These are phyloP conservation scores for Luzula sylvatica DNA, from an alignment of 176 grass and related monocot genomes.

Conservation along the genomic window DNA sequence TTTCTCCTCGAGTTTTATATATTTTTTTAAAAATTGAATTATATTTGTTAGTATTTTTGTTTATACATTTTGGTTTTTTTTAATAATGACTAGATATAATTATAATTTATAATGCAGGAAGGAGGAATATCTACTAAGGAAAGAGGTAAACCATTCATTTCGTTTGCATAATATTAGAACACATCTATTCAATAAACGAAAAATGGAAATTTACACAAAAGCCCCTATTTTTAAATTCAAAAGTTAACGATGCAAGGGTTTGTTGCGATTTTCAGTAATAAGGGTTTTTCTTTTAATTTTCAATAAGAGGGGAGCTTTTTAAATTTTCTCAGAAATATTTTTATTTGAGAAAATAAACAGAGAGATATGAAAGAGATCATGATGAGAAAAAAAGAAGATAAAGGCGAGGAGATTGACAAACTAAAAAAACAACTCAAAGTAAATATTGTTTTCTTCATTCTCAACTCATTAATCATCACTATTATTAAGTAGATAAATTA, in stretches of 20 bases:
- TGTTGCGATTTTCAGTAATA: too few species aligned
- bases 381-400: conserved; percentile 49
- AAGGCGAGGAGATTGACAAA: conserved; percentile 52
- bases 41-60: neutral
- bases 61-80: too few species aligned
- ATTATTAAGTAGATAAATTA: conserved; percentile 9
- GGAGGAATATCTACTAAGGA: conserved; percentile 75
- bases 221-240: too few species aligned
- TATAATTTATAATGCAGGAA: conserved; percentile 62
- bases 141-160: conserved; percentile 48
- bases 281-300: too few species aligned
- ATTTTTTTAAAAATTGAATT: conserved; percentile 6
- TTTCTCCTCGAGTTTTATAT: neutral
- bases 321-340: neutral
- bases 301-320: too few species aligned
- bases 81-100: conserved; percentile 5
- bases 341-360: conserved; percentile 35
- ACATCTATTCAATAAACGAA: too few species aligned
- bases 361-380: conserved; percentile 77
- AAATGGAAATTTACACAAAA: too few species aligned
- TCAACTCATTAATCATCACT: neutral
- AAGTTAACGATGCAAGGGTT: too few species aligned
- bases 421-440: conserved; percentile 75
- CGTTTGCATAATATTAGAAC: neutral
- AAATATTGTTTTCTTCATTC: conserved; percentile 14